These are phyloP conservation scores for Metroxylon sagu DNA, from an alignment of 176 grass and related monocot species.

Conservation along the genomic window DNA sequence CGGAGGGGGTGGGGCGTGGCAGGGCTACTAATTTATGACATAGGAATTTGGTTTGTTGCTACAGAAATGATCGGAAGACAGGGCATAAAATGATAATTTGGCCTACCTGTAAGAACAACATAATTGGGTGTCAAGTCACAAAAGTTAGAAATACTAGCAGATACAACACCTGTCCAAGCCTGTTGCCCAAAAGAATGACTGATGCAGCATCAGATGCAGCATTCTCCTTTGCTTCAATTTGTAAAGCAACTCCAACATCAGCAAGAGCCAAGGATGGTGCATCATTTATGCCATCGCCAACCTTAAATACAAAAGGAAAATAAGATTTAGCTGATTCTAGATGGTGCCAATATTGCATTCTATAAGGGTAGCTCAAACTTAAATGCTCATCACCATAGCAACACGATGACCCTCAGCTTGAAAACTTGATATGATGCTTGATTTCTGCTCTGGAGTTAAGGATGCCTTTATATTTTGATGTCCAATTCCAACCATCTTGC, in stretches of 20 bases:
- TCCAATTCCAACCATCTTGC: slow-evolving; percentile 58
- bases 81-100: too few relatives aligned
- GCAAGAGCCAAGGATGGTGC: slow-evolving; percentile 84
- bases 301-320: slow-evolving; percentile 30
- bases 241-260: slow-evolving; percentile 84
- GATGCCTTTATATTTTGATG: slow-evolving; percentile 49
- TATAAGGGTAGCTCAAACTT: neutral
- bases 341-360: too few relatives aligned
- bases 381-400: slow-evolving; percentile 49
- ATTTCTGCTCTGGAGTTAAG: slow-evolving; percentile 72
- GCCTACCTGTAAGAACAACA: too few relatives aligned
- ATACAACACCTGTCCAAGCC: slow-evolving; percentile 57
- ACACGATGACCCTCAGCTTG: slow-evolving; percentile 57
- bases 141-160: neutral
- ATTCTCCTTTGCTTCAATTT: slow-evolving; percentile 72
- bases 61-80: too few relatives aligned
- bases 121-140: too few relatives aligned
- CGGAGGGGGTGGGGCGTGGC: too few relatives aligned
- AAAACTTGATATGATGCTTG: slow-evolving; percentile 66
- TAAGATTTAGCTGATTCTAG: too few relatives aligned
- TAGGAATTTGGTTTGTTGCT: too few relatives aligned
- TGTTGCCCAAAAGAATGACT: slow-evolving; percentile 83
- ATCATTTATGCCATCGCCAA: slow-evolving; percentile 95
- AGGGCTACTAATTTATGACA: too few relatives aligned
- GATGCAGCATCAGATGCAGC: slow-evolving; percentile 90